Percentiles rank a stretch among this genome's conserved stretches.
Evolutionary conservation across 2,329 filamentous ascomycete species (phyloP).

Genomic region (Exophiala calicioides): DNA sequence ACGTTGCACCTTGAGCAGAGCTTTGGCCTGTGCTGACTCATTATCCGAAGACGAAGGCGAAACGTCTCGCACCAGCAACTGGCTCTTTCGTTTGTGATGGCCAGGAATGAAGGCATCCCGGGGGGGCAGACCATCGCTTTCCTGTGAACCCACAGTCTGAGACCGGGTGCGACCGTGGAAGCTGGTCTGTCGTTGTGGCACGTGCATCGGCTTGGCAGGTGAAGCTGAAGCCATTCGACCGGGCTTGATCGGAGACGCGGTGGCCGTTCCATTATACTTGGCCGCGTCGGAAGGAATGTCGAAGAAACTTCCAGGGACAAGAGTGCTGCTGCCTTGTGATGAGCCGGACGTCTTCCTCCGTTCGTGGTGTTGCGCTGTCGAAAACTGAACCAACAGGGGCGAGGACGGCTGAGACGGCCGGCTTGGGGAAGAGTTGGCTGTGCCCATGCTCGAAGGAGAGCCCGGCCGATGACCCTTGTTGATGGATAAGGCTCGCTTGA

Average conservation of each 20-base stretch:
- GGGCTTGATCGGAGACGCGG: conserved; percentile 55
- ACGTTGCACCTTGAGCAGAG: conserved; percentile 85
- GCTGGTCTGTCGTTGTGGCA: conserved; percentile 61
- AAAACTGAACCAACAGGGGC: conserved; percentile 94
- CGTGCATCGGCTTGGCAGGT: conserved; percentile 64
- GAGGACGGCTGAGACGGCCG: conserved; percentile 82
- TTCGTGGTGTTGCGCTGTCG: conserved; percentile 78
- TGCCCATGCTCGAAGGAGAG: conserved; percentile 79
- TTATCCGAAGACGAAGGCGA: conserved; percentile 98
- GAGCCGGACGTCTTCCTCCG: conserved; percentile 90
- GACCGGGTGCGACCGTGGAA: conserved; percentile 74
- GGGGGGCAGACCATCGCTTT: conserved; percentile 75
- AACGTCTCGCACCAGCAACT: conserved; percentile 77
- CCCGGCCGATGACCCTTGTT: conserved; percentile 80
- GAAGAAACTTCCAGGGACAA: conserved; percentile 70
- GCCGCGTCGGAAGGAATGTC: conserved; percentile 65
- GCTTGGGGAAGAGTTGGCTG: conserved; percentile 82
- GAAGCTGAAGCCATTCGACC: conserved; percentile 44
- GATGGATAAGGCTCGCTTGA: conserved; percentile 80
- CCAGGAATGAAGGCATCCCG: conserved; percentile 62
- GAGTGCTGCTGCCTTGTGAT: conserved; percentile 64
- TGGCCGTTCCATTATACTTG: conserved; percentile 53
- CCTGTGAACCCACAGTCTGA: conserved; percentile 90
- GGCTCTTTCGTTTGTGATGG: conserved; percentile 88
- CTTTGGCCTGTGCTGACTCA: conserved; percentile 88